Evolutionary conservation across 106 monocot species (phyloP).

Genomic region (Amphibolis antarctica): DNA sequence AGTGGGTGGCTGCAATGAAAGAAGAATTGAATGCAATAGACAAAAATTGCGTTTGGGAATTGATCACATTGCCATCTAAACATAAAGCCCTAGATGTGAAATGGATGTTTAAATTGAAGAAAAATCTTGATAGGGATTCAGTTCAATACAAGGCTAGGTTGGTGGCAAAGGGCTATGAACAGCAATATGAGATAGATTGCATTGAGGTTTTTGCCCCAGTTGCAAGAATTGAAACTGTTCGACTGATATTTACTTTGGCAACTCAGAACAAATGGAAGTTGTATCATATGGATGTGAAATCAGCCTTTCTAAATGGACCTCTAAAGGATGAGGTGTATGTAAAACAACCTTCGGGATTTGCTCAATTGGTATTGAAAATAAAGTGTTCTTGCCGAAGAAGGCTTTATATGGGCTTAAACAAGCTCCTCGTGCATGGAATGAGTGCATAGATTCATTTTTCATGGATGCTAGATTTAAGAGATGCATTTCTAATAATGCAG

Average conservation of each 20-base stretch:
- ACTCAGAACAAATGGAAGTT: neutral
- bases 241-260: neutral
- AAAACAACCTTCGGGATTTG: neutral
- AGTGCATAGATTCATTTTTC: neutral
- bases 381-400: neutral
- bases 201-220: neutral
- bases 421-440: neutral
- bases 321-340: neutral
- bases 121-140: too few relatives aligned
- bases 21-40: neutral
- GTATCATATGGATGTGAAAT: neutral
- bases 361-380: neutral
- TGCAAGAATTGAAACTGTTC: neutral
- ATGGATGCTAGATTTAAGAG: neutral
- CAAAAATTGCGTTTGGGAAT: neutral
- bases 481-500: neutral
- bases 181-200: neutral
- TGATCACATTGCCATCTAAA: neutral
- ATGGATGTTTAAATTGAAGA: too few relatives aligned
- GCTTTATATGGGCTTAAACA: neutral
- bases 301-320: neutral
- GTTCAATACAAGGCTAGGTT: too few relatives aligned
- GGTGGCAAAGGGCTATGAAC: too few relatives aligned
- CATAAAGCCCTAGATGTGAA: too few relatives aligned
- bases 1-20: neutral